These are phyloP conservation scores for Plasmodium fragile DNA, from an alignment of 169 alveolate species.

Conservation along the genomic window DNA sequence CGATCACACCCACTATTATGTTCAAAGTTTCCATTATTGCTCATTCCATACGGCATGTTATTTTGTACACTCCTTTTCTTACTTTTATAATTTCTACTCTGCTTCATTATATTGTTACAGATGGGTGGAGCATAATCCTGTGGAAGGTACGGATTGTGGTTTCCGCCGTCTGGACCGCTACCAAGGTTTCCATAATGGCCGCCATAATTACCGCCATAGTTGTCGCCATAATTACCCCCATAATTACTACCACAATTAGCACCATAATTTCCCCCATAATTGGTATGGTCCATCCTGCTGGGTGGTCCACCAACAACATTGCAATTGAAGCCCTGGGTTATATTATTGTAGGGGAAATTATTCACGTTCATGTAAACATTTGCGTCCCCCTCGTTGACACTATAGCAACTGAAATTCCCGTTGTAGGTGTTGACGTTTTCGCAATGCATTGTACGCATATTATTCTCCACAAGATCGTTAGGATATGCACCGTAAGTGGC, in stretches of 20 bases:
- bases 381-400: not conserved
- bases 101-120: slow-evolving; percentile 6
- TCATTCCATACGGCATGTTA: not conserved
- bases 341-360: not conserved
- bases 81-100: slow-evolving; percentile 17
- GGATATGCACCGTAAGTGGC: not conserved
- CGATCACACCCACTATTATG: not conserved
- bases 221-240: not conserved
- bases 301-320: not conserved
- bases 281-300: not conserved
- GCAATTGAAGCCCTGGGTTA: not conserved
- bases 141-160: not conserved
- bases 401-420: not conserved
- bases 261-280: not conserved
- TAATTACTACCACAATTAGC: not conserved
- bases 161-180: not conserved
- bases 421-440: not conserved
- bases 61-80: slow-evolving; percentile 7
- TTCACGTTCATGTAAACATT: not conserved
- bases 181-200: not conserved
- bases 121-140: slow-evolving; percentile 13
- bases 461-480: slow-evolving; percentile 4
- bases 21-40: slow-evolving; percentile 12
- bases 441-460: not conserved
- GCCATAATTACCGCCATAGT: not conserved